phyloP scores from a whole-genome alignment of 805 yeast species.

The Kockiozyma suomiensis region DNA sequence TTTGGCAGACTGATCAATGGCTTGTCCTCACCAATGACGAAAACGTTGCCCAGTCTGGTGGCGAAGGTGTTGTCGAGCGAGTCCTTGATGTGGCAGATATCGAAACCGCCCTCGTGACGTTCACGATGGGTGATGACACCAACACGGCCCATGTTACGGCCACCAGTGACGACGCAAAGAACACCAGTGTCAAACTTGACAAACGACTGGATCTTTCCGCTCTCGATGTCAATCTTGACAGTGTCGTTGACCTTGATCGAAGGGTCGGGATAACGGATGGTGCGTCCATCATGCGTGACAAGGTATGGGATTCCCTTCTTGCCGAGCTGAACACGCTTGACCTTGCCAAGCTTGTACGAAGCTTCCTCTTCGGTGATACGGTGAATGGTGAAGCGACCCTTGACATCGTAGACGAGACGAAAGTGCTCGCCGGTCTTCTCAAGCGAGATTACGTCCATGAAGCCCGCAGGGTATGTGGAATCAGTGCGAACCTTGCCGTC shows the following conservation, averaged over 20 bases:
- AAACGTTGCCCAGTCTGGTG: constrained; percentile 90
- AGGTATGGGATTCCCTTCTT: constrained; percentile 98
- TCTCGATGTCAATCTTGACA: constrained; percentile 92
- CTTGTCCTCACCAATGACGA: constrained; percentile 94
- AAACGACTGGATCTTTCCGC: constrained; percentile 90
- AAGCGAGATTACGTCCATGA: constrained; percentile 97
- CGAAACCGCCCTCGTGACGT: constrained; percentile 98
- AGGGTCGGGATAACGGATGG: constrained; percentile 99
- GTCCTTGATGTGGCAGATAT: constrained; percentile 95
- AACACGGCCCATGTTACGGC: constrained; percentile 97
- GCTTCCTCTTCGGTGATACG: constrained; percentile 99
- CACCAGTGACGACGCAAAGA: constrained; percentile 93
- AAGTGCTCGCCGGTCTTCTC: constrained; percentile 99
- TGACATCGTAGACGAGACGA: constrained; percentile 97
- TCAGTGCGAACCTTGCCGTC: constrained; percentile 99
- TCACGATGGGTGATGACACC: constrained; percentile 96
- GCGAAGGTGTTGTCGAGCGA: constrained; percentile 92
- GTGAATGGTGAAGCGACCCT: constrained; percentile 99
- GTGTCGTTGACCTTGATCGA: constrained; percentile 95
- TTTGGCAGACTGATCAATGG: constrained; percentile 94
- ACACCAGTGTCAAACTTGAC: constrained; percentile 92
- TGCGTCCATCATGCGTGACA: constrained; percentile 99
- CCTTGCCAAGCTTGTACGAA: constrained; percentile 96
- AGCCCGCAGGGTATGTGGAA: constrained; percentile 98
- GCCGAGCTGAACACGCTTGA: constrained; percentile 97